Evolutionary conservation across 371 early-diverging fungal genomes (phyloP).

Genomic region (Blakeslea trispora): DNA sequence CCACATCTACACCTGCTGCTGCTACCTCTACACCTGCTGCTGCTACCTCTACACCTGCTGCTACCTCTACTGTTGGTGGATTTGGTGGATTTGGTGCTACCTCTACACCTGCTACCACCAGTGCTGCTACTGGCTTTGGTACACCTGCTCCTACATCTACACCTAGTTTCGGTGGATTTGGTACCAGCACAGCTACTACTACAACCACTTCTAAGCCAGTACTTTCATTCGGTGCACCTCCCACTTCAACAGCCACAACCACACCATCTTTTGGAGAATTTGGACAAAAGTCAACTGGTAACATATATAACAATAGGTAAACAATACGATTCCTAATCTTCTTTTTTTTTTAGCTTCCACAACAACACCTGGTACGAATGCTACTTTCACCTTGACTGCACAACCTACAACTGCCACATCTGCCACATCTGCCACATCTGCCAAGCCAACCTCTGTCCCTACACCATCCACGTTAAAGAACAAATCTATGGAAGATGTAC

Average conservation of each 20-base stretch:
- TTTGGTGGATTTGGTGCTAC: conserved; percentile 30
- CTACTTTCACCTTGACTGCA: conserved; percentile 31
- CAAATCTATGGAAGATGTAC: conserved; percentile 85
- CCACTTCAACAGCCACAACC: conserved; percentile 13
- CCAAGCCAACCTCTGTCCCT: conserved; percentile 39
- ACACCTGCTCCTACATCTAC: conserved; percentile 1
- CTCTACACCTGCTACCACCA: conserved; percentile 20
- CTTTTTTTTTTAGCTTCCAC: conserved; percentile 17
- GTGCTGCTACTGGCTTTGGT: conserved; percentile 20
- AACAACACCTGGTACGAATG: conserved; percentile 20
- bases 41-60: conserved; percentile 7
- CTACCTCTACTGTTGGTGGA: conserved; percentile 19
- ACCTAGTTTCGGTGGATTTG: conserved; percentile 17
- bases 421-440: conserved; percentile 17
- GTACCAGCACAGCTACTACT: conserved; percentile 12
- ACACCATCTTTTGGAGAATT: conserved; percentile 13
- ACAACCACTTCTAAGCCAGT: conserved; percentile 14
- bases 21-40: conserved; percentile 10
- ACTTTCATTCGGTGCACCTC: conserved; percentile 12
- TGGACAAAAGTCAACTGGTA: conserved; percentile 3
- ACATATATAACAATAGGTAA: too few relatives aligned
- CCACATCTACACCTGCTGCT: conserved; percentile 6
- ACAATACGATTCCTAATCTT: too few relatives aligned
- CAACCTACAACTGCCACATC: conserved; percentile 23
- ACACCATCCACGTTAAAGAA: conserved; percentile 70